Percentiles rank a stretch among this genome's conserved stretches.
Conservation (phyloP, 2,329 filamentous ascomycete species). For the Sphaerostilbella broomeana region DNA sequence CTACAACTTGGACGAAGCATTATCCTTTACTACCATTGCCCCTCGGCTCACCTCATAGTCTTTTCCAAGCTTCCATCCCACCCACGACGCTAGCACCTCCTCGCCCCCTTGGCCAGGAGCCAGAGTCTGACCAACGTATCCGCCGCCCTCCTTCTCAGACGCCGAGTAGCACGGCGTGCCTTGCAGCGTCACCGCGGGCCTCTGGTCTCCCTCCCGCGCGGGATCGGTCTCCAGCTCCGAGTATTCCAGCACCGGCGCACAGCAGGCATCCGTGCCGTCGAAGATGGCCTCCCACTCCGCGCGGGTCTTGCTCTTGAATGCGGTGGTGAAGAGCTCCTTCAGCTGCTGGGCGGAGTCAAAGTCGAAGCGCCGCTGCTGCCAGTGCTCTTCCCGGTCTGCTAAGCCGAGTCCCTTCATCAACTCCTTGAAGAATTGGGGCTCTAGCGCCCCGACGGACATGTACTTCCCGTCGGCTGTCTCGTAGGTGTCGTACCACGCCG, state of each 20-base stretch:
- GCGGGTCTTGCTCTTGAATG: conserved; percentile 65
- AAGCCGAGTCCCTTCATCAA: conserved; percentile 64
- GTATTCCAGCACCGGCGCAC: conserved; percentile 77
- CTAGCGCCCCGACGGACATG: conserved; percentile 84
- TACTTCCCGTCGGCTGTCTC: conserved; percentile 71
- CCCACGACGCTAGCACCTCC: conserved; percentile 61
- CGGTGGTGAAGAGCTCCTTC: conserved; percentile 49
- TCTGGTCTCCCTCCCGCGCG: conserved; percentile 56
- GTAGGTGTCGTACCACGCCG: conserved; percentile 86
- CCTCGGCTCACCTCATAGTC: conserved; percentile 64
- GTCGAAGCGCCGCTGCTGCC: conserved; percentile 52
- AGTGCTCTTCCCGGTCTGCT: conserved; percentile 35
- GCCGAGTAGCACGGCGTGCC: conserved; percentile 52
- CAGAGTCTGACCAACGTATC: conserved; percentile 57
- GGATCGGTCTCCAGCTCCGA: conserved; percentile 54
- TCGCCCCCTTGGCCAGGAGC: conserved; percentile 66
- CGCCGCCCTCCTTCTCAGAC: conserved; percentile 35
- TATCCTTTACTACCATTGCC: conserved; percentile 45
- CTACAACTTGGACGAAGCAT: conserved; percentile 28
- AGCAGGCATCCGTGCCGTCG: conserved; percentile 87
- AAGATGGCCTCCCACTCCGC: conserved; percentile 80
- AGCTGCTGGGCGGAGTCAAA: conserved; percentile 62
- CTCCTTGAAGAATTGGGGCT: conserved; percentile 73
- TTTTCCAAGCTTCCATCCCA: conserved; percentile 65
- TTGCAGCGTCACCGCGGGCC: conserved; percentile 62